Conservation (phyloP, 176 grass and related monocot species). For the Avena eriantha region DNA sequence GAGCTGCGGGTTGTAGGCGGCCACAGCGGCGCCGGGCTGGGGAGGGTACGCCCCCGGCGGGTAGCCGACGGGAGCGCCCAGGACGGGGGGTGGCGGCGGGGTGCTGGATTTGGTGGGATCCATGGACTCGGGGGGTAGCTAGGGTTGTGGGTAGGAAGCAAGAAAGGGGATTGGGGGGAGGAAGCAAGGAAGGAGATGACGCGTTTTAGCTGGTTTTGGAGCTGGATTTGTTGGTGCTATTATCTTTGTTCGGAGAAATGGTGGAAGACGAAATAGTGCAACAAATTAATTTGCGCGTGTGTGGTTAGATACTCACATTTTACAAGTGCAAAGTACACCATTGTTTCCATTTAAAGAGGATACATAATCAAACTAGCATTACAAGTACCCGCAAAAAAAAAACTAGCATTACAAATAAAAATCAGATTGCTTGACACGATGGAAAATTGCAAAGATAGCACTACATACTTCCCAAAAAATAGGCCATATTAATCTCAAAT, state of each 20-base stretch:
- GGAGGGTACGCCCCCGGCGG: conserved; percentile 60
- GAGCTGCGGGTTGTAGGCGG: conserved; percentile 57
- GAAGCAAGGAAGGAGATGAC: conserved; percentile 21
- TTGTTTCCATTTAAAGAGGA: neutral
- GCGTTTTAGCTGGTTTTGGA: conserved; percentile 20
- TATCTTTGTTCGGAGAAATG: neutral
- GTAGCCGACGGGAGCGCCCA: conserved; percentile 58
- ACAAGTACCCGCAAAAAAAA: neutral
- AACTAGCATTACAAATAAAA: neutral
- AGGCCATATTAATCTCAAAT: too few species aligned
- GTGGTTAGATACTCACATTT: neutral
- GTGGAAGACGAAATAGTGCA: neutral
- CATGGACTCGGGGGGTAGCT: conserved; percentile 56
- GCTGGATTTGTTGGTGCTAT: neutral
- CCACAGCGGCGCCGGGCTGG: conserved; percentile 21
- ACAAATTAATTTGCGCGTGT: neutral
- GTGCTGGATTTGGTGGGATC: conserved; percentile 75
- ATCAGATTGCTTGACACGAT: neutral
- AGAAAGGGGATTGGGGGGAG: conserved; percentile 29
- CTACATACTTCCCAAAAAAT: too few species aligned
- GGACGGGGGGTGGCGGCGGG: conserved; percentile 52
- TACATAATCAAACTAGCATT: neutral
- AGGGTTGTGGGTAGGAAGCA: conserved; percentile 49
- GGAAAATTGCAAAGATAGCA: neutral
- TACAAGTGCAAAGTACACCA: neutral